phyloP scores from a whole-genome alignment of 805 yeast species.

The Schwanniomyces yamadae region DNA sequence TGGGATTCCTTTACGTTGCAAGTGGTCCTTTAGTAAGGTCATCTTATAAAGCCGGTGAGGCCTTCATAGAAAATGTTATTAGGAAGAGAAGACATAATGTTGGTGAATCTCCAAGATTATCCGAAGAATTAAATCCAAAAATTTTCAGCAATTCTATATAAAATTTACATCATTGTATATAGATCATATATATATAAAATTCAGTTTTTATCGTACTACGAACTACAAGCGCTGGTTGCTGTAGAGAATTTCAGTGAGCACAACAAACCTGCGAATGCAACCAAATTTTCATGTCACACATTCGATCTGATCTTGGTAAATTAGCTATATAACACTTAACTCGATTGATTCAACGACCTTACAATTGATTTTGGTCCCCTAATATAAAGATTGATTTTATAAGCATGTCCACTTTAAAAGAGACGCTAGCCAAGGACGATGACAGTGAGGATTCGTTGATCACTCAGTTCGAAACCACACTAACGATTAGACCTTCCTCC shows the following conservation, averaged over 20 bases:
- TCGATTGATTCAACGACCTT: too few species aligned
- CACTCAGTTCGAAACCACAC: constrained; percentile 45
- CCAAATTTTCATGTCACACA: too few species aligned
- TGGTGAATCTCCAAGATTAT: constrained; percentile 39
- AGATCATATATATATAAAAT: too few species aligned
- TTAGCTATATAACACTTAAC: too few species aligned
- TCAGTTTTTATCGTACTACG: too few species aligned
- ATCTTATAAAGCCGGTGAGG: constrained; percentile 97
- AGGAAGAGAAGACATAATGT: constrained; percentile 64
- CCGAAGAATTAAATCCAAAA: constrained; percentile 12
- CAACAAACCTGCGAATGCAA: too few species aligned
- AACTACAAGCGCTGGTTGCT: too few species aligned
- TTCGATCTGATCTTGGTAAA: too few species aligned
- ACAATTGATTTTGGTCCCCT: too few species aligned
- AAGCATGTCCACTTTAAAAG: constrained; percentile 11
- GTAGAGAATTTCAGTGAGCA: too few species aligned
- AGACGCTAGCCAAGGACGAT: constrained; percentile 15
- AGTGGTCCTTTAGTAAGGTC: constrained; percentile 97
- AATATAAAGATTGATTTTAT: too few species aligned
- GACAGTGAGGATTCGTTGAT: constrained; percentile 39
- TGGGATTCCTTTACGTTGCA: constrained; percentile 96
- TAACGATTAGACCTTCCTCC: constrained; percentile 39
- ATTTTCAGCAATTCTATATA: neutral
- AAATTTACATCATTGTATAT: neutral
- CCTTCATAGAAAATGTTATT: constrained; percentile 90